A percentile compares a stretch with the other conserved stretches of the same genome.
These are phyloP conservation scores for Gonium pectorale DNA, from an alignment of 139 green algal genomes.

Conservation along the genomic window DNA sequence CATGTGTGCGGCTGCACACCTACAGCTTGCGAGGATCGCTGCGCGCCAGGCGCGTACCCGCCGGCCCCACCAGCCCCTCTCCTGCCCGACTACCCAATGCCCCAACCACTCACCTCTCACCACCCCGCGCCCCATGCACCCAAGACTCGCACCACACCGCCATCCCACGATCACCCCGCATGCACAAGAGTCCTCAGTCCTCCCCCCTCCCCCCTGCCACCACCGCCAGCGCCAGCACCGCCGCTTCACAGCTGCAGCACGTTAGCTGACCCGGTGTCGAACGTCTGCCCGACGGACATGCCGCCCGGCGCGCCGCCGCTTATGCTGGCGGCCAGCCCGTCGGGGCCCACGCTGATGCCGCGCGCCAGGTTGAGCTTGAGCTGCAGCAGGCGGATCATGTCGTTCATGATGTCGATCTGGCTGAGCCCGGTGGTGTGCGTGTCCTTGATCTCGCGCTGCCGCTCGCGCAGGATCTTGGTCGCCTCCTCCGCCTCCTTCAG, in stretches of 20 bases:
- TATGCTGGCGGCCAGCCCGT: background rate
- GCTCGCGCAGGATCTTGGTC: conserved; percentile 27
- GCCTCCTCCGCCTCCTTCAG: conserved; percentile 36
- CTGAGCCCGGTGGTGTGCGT: conserved; percentile 55
- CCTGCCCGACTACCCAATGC: too few relatives aligned
- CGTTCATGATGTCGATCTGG: conserved; percentile 70
- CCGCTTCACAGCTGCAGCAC: conserved; percentile 33
- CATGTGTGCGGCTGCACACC: too few relatives aligned
- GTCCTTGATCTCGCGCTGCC: conserved; percentile 55
- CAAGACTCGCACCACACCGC: too few relatives aligned
- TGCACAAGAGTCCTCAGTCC: too few relatives aligned
- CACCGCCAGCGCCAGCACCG: too few relatives aligned
- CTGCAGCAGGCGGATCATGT: conserved; percentile 63
- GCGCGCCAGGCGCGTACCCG: too few relatives aligned
- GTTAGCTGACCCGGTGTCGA: conserved; percentile 12
- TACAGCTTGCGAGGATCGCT: too few relatives aligned
- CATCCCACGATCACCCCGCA: too few relatives aligned
- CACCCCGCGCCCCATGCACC: too few relatives aligned
- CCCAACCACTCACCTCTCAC: too few relatives aligned
- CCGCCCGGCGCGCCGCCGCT: background rate
- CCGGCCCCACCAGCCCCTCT: too few relatives aligned
- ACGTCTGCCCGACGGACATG: background rate
- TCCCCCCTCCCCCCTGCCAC: too few relatives aligned
- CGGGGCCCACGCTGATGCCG: background rate
- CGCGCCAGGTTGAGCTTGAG: conserved; percentile 42